Conservation (phyloP, 352 stramenopile genomes). For the Globisporangium perplexum region DNA sequence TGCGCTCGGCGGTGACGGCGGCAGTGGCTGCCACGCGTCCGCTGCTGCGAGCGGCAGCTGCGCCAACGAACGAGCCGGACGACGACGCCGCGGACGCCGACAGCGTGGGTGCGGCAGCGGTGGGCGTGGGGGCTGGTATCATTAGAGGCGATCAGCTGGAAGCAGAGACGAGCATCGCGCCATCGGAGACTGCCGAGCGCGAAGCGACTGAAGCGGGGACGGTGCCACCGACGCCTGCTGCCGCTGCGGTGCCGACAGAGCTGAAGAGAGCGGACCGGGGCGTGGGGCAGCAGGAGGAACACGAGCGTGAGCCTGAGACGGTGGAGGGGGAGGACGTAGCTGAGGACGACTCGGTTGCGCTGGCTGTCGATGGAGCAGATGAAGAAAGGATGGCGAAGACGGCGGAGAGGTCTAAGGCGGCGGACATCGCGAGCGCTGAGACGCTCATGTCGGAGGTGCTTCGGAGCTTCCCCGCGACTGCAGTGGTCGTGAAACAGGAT, state of each 20-base stretch:
- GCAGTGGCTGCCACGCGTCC: background rate
- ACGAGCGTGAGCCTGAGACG: too few species aligned
- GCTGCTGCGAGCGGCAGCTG: background rate
- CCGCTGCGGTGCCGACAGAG: background rate
- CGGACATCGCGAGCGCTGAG: background rate
- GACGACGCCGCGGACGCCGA: background rate
- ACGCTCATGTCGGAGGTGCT: background rate
- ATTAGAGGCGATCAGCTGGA: background rate
- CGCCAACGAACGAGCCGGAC: background rate
- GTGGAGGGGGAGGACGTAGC: background rate
- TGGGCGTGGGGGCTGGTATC: too few species aligned
- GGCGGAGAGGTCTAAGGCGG: background rate
- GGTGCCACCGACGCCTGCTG: background rate
- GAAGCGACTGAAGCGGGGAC: background rate
- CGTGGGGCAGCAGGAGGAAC: background rate
- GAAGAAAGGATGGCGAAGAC: background rate
- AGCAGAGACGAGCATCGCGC: background rate
- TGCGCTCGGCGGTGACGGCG: conserved; percentile 13
- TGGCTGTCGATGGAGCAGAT: background rate
- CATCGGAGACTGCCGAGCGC: background rate
- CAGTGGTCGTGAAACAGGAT: background rate
- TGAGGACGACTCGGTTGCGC: background rate
- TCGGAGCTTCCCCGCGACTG: background rate
- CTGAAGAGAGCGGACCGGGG: background rate
- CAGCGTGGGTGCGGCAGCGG: background rate